These are phyloP conservation scores for Penicillium oxalicum DNA, from an alignment of 2,329 filamentous ascomycete genomes.

Conservation along the genomic window DNA sequence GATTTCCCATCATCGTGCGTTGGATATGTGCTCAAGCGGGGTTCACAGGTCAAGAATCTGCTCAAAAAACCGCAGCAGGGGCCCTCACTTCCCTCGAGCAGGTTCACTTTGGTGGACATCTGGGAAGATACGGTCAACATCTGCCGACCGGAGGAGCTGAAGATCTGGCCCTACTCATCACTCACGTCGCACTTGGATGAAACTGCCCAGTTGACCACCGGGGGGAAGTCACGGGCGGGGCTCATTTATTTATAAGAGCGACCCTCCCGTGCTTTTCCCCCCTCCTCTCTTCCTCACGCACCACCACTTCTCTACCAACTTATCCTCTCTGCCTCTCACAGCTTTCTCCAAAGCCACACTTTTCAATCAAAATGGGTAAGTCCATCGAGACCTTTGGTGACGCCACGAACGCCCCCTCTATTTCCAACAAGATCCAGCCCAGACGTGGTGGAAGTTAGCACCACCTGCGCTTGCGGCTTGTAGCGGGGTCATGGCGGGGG, in stretches of 20 bases:
- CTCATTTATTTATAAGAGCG: conserved; percentile 12
- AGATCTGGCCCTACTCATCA: too few species aligned
- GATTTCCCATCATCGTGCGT: conserved; percentile 6
- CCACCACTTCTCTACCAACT: too few species aligned
- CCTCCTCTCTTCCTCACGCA: not conserved
- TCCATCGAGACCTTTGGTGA: not conserved
- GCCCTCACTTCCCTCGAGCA: not conserved
- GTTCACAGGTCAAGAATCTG: conserved; percentile 22
- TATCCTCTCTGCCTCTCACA: not conserved
- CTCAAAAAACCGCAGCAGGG: conserved; percentile 8
- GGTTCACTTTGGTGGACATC: too few species aligned
- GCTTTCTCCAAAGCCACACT: not conserved
- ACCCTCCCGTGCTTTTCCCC: not conserved
- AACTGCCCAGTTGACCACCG: too few species aligned
- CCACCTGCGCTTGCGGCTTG: conserved; percentile 1
- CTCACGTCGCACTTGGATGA: too few species aligned
- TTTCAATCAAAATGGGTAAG: conserved; percentile 23
- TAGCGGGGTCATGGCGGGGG: conserved; percentile 20
- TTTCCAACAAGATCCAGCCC: not conserved
- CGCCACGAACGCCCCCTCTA: too few species aligned
- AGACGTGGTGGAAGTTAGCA: not conserved
- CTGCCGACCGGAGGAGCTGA: too few species aligned
- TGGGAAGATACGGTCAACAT: too few species aligned
- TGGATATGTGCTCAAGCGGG: conserved; percentile 20
- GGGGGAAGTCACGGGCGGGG: conserved; percentile 18